These are phyloP conservation scores for Naganishia vaughanmartiniae DNA, from an alignment of 768 basidiomycete genomes.

Conservation along the genomic window DNA sequence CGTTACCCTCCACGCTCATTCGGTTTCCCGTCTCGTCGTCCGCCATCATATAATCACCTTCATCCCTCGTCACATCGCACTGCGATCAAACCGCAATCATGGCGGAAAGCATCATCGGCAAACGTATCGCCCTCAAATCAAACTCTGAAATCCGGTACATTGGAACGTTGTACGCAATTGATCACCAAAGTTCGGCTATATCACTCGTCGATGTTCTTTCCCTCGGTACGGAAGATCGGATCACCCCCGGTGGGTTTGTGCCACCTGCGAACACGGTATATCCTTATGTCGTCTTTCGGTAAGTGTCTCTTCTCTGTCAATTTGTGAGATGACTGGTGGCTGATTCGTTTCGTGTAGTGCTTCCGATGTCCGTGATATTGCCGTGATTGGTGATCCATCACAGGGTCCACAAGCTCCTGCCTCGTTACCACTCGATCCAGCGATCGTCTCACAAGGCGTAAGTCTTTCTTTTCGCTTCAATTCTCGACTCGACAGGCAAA, in stretches of 20 bases:
- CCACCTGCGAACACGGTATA: slow-evolving; percentile 23
- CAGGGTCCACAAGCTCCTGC: background rate
- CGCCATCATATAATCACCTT: no score
- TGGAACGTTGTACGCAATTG: slow-evolving; percentile 18
- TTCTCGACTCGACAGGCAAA: background rate
- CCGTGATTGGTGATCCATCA: slow-evolving; percentile 6
- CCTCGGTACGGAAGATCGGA: slow-evolving; percentile 30
- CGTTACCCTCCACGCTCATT: no score
- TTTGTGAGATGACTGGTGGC: background rate
- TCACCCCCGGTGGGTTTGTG: slow-evolving; percentile 9
- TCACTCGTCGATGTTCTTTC: slow-evolving; percentile 21
- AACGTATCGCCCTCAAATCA: slow-evolving; percentile 27
- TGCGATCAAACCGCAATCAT: slow-evolving; percentile 1
- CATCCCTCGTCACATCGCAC: no score
- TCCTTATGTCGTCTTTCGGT: slow-evolving; percentile 27
- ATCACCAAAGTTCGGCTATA: slow-evolving; percentile 4
- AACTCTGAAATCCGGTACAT: slow-evolving; percentile 30
- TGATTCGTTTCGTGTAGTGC: slow-evolving; percentile 14
- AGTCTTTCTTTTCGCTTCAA: background rate
- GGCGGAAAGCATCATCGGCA: slow-evolving; percentile 20
- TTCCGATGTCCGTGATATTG: slow-evolving; percentile 27
- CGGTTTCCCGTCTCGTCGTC: no score
- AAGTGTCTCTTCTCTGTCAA: background rate
- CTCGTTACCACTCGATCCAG: slow-evolving; percentile 19
- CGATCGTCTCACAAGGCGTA: slow-evolving; percentile 24